Conservation (phyloP, 129 eudicot genomes). For the Centrapalus pauciflorus region DNA sequence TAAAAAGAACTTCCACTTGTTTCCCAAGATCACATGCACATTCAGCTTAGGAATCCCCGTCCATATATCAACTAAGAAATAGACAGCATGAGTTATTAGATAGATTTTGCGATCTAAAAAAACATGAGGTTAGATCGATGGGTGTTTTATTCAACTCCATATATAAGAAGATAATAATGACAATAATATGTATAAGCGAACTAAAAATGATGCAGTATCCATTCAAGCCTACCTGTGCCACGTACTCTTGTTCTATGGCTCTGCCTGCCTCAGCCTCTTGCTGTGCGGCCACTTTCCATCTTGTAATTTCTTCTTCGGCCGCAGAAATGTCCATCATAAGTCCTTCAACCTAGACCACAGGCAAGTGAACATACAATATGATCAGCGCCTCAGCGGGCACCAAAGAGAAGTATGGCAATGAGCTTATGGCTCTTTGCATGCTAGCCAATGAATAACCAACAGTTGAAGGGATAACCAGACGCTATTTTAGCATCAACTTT, state of each 20-base stretch:
- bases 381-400: not conserved
- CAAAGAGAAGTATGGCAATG: not conserved
- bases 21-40: not conserved
- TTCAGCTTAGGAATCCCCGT: not conserved
- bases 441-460: not conserved
- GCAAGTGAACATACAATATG: not conserved
- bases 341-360: slow-evolving; percentile 62
- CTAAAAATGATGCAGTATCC: not conserved
- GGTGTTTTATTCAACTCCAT: not conserved
- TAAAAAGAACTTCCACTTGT: not conserved
- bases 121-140: no score
- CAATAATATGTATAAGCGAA: not conserved
- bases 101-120: not conserved
- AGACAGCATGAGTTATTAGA: not conserved
- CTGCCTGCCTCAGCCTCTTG: slow-evolving; percentile 28
- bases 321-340: slow-evolving; percentile 84
- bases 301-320: slow-evolving; percentile 33
- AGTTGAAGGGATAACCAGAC: not conserved
- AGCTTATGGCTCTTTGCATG: not conserved
- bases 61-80: not conserved
- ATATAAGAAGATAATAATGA: not conserved
- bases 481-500: slow-evolving; percentile 10
- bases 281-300: slow-evolving; percentile 34
- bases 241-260: slow-evolving; percentile 24
- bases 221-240: slow-evolving; percentile 44